A percentile compares a stretch with the other conserved stretches of the same genome.
Evolutionary conservation across 768 basidiomycete genomes (phyloP).

Genomic region (Gyrodon lividus): DNA sequence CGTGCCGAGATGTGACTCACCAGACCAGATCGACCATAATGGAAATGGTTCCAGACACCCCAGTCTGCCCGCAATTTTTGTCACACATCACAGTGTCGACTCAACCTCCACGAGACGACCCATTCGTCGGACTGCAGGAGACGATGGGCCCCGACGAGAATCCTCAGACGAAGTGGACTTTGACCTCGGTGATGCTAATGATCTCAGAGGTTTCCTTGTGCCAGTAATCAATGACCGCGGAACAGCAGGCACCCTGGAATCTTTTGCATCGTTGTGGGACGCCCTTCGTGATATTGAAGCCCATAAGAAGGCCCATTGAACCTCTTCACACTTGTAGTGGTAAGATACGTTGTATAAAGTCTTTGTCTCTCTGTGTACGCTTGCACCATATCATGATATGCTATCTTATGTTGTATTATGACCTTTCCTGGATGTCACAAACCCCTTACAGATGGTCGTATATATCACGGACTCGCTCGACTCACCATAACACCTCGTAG

Average conservation of each 20-base stretch:
- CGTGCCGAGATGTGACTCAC: constrained; percentile 23
- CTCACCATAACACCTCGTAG: background rate
- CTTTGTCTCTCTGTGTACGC: background rate
- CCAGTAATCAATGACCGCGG: background rate
- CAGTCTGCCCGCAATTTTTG: background rate
- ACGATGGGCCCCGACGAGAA: background rate
- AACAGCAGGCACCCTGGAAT: background rate
- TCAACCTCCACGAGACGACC: background rate
- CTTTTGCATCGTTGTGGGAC: background rate
- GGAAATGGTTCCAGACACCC: background rate
- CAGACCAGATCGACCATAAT: constrained; percentile 11
- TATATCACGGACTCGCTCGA: background rate
- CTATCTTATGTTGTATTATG: background rate
- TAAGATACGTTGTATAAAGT: background rate
- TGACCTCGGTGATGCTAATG: too few species aligned
- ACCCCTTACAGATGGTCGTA: background rate
- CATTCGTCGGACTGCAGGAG: background rate
- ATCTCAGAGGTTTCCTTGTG: background rate
- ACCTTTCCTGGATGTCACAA: constrained; percentile 4
- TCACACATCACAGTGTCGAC: background rate
- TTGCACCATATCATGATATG: constrained; percentile 4
- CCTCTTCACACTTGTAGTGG: background rate
- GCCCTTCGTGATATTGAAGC: background rate
- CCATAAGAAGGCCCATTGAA: background rate
- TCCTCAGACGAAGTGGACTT: background rate